These are phyloP conservation scores for Takashimella tepidaria DNA, from an alignment of 1,284 basidiomycete species.

Conservation along the genomic window DNA sequence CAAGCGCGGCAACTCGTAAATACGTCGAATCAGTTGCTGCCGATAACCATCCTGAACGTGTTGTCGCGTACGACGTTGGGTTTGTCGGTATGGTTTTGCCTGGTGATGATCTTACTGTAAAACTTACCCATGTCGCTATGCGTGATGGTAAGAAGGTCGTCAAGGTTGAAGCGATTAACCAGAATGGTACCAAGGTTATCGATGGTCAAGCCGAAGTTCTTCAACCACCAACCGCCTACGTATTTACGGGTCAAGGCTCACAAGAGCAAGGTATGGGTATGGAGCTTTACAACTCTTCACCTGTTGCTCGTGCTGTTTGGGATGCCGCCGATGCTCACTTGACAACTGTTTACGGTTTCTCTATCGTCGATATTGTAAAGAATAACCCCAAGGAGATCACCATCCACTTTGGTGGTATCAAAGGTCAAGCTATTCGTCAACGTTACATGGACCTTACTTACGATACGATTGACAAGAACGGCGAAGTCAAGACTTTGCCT, in stretches of 20 bases:
- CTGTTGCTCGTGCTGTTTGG: constrained; percentile 94
- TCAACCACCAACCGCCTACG: constrained; percentile 88
- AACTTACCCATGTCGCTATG: constrained; percentile 86
- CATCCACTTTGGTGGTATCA: constrained; percentile 98
- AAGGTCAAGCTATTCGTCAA: constrained; percentile 93
- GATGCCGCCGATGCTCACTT: constrained; percentile 92
- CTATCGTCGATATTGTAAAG: constrained; percentile 96
- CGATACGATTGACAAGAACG: constrained; percentile 92
- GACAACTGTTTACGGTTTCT: constrained; percentile 89
- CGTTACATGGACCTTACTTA: constrained; percentile 99
- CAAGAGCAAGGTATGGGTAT: constrained; percentile 99
- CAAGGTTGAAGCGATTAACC: constrained; percentile 82
- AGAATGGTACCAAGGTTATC: constrained; percentile 81
- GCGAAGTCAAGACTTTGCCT: constrained; percentile 87
- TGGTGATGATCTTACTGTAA: constrained; percentile 79
- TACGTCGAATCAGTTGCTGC: constrained; percentile 93
- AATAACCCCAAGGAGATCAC: constrained; percentile 97
- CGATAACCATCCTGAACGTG: constrained; percentile 84
- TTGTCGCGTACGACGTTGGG: constrained; percentile 80
- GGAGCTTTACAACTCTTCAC: constrained; percentile 90
- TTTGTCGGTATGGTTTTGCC: constrained; percentile 99
- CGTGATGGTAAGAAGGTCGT: constrained; percentile 87
- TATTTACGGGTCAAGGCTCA: constrained; percentile 97
- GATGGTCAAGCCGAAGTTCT: constrained; percentile 88
- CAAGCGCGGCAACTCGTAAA: constrained; percentile 86